Evolutionary conservation across 1,284 basidiomycete genomes (phyloP).

Genomic region (Naganishia sp.): DNA sequence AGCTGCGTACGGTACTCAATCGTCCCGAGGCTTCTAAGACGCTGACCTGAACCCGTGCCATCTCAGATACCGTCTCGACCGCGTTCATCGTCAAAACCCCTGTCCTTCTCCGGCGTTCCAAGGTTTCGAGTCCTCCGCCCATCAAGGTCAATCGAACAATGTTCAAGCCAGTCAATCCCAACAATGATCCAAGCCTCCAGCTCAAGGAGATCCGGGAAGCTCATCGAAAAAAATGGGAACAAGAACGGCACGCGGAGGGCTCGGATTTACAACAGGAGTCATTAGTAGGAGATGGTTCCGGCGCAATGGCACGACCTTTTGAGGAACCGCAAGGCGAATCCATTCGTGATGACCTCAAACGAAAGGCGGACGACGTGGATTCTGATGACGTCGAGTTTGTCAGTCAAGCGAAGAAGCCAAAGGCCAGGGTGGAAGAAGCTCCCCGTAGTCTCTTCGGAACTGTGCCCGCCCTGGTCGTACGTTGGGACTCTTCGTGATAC

Average conservation of each 20-base stretch:
- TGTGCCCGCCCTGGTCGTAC: not conserved
- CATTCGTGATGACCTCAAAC: not conserved
- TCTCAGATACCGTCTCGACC: too few species aligned
- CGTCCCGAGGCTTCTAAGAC: too few species aligned
- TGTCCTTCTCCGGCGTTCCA: too few species aligned
- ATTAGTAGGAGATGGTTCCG: not conserved
- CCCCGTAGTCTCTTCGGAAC: not conserved
- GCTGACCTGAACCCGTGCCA: too few species aligned
- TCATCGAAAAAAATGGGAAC: slow-evolving; percentile 14
- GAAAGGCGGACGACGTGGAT: not conserved
- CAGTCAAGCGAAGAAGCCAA: slow-evolving; percentile 6
- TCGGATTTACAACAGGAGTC: not conserved
- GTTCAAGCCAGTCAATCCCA: not conserved
- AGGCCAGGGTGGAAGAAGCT: not conserved
- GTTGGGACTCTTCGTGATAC: not conserved
- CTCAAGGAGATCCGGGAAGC: slow-evolving; percentile 16
- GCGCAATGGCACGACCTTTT: not conserved
- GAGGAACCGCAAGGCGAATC: not conserved
- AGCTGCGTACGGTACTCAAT: too few species aligned
- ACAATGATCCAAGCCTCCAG: not conserved
- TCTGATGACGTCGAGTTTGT: slow-evolving; percentile 20
- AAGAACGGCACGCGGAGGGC: slow-evolving; percentile 5
- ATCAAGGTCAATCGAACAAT: too few species aligned
- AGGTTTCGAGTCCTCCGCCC: too few species aligned
- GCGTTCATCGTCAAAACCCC: not conserved